These are phyloP conservation scores for Termitomyces sp. DNA, from an alignment of 768 basidiomycete species.

Conservation along the genomic window DNA sequence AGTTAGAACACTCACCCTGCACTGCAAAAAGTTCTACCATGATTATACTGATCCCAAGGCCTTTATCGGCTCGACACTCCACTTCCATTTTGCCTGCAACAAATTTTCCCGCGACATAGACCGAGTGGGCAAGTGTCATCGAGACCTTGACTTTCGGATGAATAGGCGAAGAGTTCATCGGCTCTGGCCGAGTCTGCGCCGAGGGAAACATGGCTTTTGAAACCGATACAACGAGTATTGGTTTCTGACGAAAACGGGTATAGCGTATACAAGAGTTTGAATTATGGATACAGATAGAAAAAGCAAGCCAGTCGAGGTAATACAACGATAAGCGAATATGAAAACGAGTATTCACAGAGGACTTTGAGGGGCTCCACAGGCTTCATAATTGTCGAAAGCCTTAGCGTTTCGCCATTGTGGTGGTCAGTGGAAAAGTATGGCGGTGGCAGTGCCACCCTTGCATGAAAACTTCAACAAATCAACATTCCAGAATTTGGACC, in stretches of 20 bases:
- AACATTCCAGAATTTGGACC: not conserved
- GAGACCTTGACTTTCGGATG: constrained; percentile 77
- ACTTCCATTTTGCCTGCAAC: constrained; percentile 76
- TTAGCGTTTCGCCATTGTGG: constrained; percentile 13
- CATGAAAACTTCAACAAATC: not conserved
- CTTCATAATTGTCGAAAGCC: constrained; percentile 1
- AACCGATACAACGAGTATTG: not conserved
- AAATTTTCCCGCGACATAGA: constrained; percentile 61
- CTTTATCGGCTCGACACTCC: constrained; percentile 70
- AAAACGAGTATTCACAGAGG: constrained; percentile 1
- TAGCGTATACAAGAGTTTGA: not conserved
- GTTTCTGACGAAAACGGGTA: not conserved
- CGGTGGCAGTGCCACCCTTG: constrained; percentile 12
- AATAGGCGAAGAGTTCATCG: constrained; percentile 79
- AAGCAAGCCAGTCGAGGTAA: not conserved
- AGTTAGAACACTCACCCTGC: constrained; percentile 45
- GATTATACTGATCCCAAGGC: constrained; percentile 69
- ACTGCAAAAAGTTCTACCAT: constrained; percentile 74
- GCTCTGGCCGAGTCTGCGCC: constrained; percentile 34
- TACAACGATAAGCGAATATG: constrained; percentile 1
- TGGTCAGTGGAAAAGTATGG: not conserved
- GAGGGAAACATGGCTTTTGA: constrained; percentile 6
- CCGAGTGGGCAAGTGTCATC: constrained; percentile 50
- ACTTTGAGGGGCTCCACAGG: not conserved
- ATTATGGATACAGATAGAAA: constrained; percentile 1